Evolutionary conservation across 768 basidiomycete species (phyloP), one percentile per base, ranked within the genome.

Genomic region (Udeniomyces megalosporus): DNA sequence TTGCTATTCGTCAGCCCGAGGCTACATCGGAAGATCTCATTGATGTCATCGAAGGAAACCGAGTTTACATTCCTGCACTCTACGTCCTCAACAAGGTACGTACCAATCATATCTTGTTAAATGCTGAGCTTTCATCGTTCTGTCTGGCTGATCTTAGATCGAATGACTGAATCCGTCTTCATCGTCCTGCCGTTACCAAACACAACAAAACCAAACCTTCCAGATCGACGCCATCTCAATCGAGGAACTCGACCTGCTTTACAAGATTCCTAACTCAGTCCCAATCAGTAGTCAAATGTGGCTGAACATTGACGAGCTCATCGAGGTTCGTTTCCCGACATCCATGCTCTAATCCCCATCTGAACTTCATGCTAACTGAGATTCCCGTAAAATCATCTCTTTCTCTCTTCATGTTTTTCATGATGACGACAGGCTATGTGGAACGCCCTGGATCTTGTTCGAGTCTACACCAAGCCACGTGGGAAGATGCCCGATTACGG

Each of bases 211-310:
- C n/a, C n/a, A n/a, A n/a, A n/a, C n/a, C n/a, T 8, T 42, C 10
- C 38, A 42, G 84, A 91, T 93, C 71, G 95, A 99, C 73, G 95
- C 88, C 22, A 97, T 96, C 70, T 92, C 89, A 58, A 95, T 97
- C 74, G 93, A 97, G 73, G 93, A 97, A 75, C 81, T 97, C 28
- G 93, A 96, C 74, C 80, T 93, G 60, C 74, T 93, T 78, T 90
- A 68, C 68, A 88, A 89, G 75, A 99, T 99, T 63, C 95, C 95
- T 2, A 80, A 88, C 73, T 90, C 88, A 48, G 93, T 97, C 10
- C 95, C 95, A 3, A 79, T 99, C 71, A 62, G 49, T 38, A 95
- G 89, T 2, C 81, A 81, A 65, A 84, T 91, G 69, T 97, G 95
- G 95, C 78, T 95, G 68, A 97, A 97, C 75, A 77, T 99, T 68